Percentiles rank a stretch among this genome's conserved stretches.
Conservation (phyloP, 768 basidiomycete genomes). For the Mycena haematopus region DNA sequence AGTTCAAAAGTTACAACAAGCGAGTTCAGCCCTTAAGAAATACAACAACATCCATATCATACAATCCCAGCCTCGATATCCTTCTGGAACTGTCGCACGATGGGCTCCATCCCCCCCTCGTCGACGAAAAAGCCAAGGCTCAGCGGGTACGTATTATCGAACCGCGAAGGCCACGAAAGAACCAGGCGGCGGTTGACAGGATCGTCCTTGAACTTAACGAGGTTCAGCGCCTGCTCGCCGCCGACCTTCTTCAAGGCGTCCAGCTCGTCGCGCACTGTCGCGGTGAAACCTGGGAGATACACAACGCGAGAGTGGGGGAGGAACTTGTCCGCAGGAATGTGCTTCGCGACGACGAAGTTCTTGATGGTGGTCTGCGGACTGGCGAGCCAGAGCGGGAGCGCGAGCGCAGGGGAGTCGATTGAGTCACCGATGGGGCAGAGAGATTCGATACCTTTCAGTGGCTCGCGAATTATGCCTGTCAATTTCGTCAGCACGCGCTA, state of each 20-base stretch:
- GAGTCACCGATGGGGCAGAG: constrained; percentile 61
- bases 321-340: constrained; percentile 51
- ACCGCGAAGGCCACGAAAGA: constrained; percentile 54
- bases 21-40: no score
- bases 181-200: constrained; percentile 49
- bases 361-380: constrained; percentile 56
- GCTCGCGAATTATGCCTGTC: constrained; percentile 60
- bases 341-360: constrained; percentile 58
- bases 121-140: constrained; percentile 51
- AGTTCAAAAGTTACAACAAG: no score
- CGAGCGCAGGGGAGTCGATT: constrained; percentile 48
- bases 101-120: constrained; percentile 52
- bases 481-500: not conserved
- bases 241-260: constrained; percentile 58
- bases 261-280: constrained; percentile 61
- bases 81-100: constrained; percentile 47
- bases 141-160: constrained; percentile 52
- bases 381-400: constrained; percentile 57
- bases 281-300: constrained; percentile 65
- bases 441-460: constrained; percentile 54
- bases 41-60: not conserved
- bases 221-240: constrained; percentile 51
- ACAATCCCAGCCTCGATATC: constrained; percentile 31
- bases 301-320: constrained; percentile 55
- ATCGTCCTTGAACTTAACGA: constrained; percentile 57